phyloP scores from a whole-genome alignment of 1,139 yeast genomes.

The Saccharomyces hybrid region DNA sequence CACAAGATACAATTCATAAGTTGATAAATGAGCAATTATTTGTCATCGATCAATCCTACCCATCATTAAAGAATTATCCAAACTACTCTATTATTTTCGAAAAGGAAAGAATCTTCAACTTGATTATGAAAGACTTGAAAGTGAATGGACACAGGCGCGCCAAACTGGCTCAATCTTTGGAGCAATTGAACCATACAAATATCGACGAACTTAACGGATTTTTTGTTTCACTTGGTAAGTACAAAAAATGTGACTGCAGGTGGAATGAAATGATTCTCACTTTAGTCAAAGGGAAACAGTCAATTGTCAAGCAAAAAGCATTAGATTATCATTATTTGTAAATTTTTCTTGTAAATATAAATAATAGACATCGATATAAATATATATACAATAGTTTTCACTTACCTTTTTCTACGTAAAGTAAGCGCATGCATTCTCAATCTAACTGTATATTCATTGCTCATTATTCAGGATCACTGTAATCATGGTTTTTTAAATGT shows the following conservation, averaged over 20 bases:
- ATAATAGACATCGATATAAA: no score
- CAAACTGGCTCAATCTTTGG: slow-evolving; percentile 61
- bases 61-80: slow-evolving; percentile 31
- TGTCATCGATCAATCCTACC: not conserved
- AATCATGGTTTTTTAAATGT: slow-evolving; percentile 8
- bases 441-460: no score
- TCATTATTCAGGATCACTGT: not conserved
- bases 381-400: not conserved
- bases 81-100: slow-evolving; percentile 35
- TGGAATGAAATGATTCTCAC: slow-evolving; percentile 43
- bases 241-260: slow-evolving; percentile 38
- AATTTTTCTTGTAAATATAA: not conserved
- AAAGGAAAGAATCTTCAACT: slow-evolving; percentile 36
- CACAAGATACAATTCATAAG: slow-evolving; percentile 33
- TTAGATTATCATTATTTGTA: slow-evolving; percentile 10
- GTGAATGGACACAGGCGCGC: slow-evolving; percentile 47
- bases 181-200: slow-evolving; percentile 48
- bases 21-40: slow-evolving; percentile 43
- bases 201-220: slow-evolving; percentile 66
- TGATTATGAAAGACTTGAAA: slow-evolving; percentile 40
- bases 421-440: no score
- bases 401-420: no score
- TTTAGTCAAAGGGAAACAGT: slow-evolving; percentile 42
- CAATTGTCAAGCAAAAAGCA: slow-evolving; percentile 14
- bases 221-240: slow-evolving; percentile 45